phyloP scores from a whole-genome alignment of 2,329 filamentous ascomycete species.

The Verticillium tricorpus region DNA sequence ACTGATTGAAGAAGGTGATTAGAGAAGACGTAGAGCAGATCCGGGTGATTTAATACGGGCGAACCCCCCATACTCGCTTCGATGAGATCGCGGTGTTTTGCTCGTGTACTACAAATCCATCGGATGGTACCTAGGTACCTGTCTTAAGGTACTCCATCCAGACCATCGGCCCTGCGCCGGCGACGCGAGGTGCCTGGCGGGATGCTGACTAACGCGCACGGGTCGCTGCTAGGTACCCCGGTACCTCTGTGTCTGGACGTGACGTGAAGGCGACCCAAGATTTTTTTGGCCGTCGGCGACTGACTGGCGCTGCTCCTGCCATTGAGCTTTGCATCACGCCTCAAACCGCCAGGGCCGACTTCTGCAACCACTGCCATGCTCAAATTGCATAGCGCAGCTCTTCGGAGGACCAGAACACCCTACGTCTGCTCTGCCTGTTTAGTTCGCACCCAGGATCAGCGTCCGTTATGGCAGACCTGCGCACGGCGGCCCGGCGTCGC shows the following conservation, averaged over 20 bases:
- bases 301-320: background rate
- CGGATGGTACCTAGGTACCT: too few species aligned
- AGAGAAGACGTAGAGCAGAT: too few species aligned
- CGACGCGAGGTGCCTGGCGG: background rate
- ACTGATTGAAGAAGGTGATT: too few species aligned
- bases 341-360: background rate
- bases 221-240: too few species aligned
- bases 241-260: background rate
- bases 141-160: too few species aligned
- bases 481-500: background rate
- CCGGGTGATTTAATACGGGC: too few species aligned
- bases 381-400: slow-evolving; percentile 21
- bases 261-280: background rate
- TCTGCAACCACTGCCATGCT: slow-evolving; percentile 24
- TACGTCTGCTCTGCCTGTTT: slow-evolving; percentile 22
- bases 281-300: background rate
- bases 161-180: too few species aligned
- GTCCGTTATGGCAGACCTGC: background rate
- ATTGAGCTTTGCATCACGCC: background rate
- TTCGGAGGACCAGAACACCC: slow-evolving; percentile 20
- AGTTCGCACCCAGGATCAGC: background rate
- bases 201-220: background rate
- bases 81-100: too few species aligned
- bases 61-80: too few species aligned
- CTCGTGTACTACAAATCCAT: too few species aligned